phyloP scores from a whole-genome alignment of 306 rosid species.

The Trifolium dubium region DNA sequence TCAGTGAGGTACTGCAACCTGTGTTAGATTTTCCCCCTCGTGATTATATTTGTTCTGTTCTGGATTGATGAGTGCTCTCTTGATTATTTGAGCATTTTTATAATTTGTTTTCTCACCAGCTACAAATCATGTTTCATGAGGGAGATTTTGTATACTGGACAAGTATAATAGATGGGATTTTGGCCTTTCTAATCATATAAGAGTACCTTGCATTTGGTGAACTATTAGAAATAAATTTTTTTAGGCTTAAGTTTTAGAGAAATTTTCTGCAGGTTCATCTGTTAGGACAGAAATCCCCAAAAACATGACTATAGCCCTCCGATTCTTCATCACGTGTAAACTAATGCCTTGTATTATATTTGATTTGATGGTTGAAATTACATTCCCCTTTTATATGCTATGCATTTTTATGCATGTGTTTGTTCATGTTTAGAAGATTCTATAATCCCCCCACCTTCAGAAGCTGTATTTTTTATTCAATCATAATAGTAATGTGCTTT shows the following conservation, averaged over 20 bases:
- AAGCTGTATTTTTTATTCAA: neutral
- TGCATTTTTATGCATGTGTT: neutral
- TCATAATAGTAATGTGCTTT: neutral
- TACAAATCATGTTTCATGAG: too few relatives aligned
- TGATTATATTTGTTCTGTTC: constrained; percentile 24
- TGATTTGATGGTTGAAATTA: neutral
- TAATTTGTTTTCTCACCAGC: neutral
- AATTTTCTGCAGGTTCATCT: too few relatives aligned
- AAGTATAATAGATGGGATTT: constrained; percentile 20
- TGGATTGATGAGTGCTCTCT: constrained; percentile 27
- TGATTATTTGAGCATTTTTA: constrained; percentile 5
- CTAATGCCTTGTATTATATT: neutral
- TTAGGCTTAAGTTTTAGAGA: neutral
- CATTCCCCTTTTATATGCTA: neutral
- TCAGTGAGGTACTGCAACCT: constrained; percentile 22
- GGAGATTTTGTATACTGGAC: neutral
- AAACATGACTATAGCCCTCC: too few relatives aligned
- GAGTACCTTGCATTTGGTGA: too few relatives aligned
- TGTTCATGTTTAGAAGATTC: neutral
- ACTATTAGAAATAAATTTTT: too few relatives aligned
- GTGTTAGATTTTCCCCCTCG: neutral
- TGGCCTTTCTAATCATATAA: neutral
- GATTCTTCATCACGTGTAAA: too few relatives aligned
- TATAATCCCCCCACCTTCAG: neutral
- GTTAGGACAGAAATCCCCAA: too few relatives aligned